Evolutionary conservation across 2,329 filamentous ascomycete species (phyloP), one percentile per base, ranked within the genome.

Genomic region (Fragosphaeria purpurea): DNA sequence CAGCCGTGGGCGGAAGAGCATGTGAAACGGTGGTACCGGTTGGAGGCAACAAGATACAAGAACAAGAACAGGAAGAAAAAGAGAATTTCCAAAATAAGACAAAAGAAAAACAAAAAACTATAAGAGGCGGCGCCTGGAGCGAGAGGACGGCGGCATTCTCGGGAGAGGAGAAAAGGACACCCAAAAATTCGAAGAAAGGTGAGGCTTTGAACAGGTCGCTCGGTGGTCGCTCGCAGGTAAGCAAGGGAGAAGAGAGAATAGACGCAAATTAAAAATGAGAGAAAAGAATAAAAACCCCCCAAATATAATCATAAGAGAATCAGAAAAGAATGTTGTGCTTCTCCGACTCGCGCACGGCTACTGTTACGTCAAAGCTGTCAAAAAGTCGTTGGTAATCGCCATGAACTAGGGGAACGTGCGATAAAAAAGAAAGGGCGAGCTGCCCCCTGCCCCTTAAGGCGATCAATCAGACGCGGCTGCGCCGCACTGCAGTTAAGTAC

Each of bases 1-100:
- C 42, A 63, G 63, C 55, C 65, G 63, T 44, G 61, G 63, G 52
- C 59, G 61, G 50, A 65, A 48, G 58, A 67, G 58, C 66, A 69
- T 69, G 42, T 34, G 45, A 34, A 38, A 41, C 10, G 31, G 11
- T 11, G 35, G 35, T 7, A 37, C 7, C 7, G 35, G 35, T 11
- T 37, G 11, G 41, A 30, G 41, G 41, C 31, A 43, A 12, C 31
- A 11, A 43, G 10, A 33, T 47, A 39, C 11, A 31, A 6, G 10
- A 10, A 5, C 7, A 43, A 12, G 35, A 13, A 12, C 37, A 22
- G 30, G 32, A 45, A 34, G 41, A 37, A 37, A 37, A 11, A 37
- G 2, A 7, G 3, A 37, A 2, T 3, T 37, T 3, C 7, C 35
- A 37, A 11, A 37, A 37, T 22, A 22, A 22, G 22, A 39, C 13